Evolutionary conservation across 75 land plant genomes (phyloP).

Genomic region (Picea sitchensis): DNA sequence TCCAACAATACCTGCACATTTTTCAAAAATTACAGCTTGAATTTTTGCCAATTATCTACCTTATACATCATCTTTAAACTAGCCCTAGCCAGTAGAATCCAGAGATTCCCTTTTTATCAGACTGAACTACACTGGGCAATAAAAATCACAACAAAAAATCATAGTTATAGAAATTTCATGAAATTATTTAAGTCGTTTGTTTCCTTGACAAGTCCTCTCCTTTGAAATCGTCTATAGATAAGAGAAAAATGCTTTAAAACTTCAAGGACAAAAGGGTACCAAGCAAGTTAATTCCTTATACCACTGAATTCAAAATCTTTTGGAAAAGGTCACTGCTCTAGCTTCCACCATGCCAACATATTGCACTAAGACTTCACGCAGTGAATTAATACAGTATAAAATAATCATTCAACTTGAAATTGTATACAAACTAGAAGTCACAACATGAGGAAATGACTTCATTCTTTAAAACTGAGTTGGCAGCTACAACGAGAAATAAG

Average conservation of each 20-base stretch:
- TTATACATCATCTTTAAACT: neutral
- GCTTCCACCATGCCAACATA: neutral
- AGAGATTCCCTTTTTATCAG: neutral
- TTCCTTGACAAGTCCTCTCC: neutral
- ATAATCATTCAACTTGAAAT: neutral
- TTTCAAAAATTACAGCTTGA: neutral
- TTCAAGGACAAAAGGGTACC: neutral
- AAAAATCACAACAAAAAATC: neutral
- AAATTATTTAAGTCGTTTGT: neutral
- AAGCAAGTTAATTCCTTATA: neutral
- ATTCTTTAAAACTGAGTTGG: no score
- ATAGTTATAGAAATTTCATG: neutral
- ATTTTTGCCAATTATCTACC: neutral
- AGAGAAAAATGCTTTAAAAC: neutral
- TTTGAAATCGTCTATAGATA: neutral
- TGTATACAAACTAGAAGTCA: neutral
- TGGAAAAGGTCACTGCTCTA: neutral
- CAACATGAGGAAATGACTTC: neutral
- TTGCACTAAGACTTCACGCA: neutral
- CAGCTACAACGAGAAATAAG: no score
- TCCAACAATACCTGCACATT: conserved; percentile 86
- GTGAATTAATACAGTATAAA: neutral
- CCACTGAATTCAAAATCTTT: neutral
- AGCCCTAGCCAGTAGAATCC: neutral
- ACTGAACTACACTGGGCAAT: neutral